A percentile compares a stretch with the other conserved stretches of the same genome.
Evolutionary conservation across 176 grass and related monocot species (phyloP).

Genomic region (Thalia dealbata): DNA sequence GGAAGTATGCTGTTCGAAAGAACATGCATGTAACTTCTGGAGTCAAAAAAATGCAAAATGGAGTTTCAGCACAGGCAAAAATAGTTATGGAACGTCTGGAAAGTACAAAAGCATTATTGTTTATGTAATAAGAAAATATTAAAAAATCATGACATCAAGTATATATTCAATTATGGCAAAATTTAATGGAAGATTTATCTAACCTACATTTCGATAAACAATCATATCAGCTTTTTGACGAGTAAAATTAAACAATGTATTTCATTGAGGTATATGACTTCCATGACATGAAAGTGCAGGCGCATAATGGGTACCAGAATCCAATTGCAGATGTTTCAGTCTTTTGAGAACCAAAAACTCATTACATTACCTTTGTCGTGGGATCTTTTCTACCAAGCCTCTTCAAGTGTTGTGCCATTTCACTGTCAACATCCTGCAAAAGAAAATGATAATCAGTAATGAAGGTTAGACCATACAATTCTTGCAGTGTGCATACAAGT

Average conservation of each 20-base stretch:
- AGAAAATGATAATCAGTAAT: constrained; percentile 9
- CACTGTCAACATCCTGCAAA: constrained; percentile 60
- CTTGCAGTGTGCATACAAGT: constrained; percentile 1
- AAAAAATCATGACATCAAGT: background rate
- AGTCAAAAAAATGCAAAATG: too few relatives aligned
- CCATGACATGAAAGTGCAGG: background rate
- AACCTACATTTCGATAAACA: background rate
- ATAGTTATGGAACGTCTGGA: background rate
- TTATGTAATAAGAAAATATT: background rate
- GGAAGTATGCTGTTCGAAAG: too few relatives aligned
- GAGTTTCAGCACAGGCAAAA: background rate
- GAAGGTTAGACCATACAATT: constrained; percentile 5
- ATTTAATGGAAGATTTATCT: background rate
- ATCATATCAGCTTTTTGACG: background rate
- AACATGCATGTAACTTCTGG: too few relatives aligned
- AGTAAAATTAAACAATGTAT: background rate
- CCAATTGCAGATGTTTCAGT: background rate
- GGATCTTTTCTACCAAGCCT: constrained; percentile 87
- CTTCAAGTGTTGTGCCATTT: constrained; percentile 72
- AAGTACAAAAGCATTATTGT: background rate
- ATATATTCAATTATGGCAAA: background rate
- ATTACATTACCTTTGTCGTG: constrained; percentile 66
- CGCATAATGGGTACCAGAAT: background rate
- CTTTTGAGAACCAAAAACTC: background rate
- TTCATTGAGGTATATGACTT: background rate